Conservation (phyloP, 169 alveolate species). For the Eimeria brunetti region DNA sequence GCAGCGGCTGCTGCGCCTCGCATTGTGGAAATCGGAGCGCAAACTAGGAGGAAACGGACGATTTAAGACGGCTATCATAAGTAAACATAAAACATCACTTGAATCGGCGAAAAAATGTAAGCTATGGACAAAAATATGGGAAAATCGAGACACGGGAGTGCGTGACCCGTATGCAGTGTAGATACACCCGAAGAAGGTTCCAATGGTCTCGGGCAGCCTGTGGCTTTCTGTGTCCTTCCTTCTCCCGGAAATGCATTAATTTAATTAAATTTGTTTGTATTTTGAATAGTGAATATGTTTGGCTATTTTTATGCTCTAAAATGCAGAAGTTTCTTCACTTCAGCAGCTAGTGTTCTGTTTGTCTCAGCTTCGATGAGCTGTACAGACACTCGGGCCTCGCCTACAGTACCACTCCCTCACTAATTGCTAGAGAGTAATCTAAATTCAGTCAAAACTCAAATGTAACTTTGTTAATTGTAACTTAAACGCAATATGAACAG, state of each 20-base stretch:
- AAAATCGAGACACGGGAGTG: background rate
- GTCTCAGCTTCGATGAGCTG: background rate
- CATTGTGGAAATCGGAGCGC: background rate
- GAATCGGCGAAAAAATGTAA: background rate
- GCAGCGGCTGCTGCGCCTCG: background rate
- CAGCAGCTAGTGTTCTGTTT: background rate
- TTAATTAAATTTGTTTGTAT: background rate
- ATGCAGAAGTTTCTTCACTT: background rate
- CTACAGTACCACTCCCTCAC: background rate
- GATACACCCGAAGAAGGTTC: background rate
- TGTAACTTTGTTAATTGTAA: no score
- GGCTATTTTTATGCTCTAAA: background rate
- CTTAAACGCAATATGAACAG: no score
- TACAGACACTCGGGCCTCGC: conserved; percentile 1
- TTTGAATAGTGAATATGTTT: background rate
- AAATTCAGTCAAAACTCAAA: background rate
- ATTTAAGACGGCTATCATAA: background rate
- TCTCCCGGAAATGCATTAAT: background rate
- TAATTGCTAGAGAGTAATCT: background rate
- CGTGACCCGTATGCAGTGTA: background rate
- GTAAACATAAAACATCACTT: background rate
- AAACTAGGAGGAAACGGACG: background rate
- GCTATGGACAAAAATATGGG: background rate
- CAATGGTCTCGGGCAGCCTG: background rate
- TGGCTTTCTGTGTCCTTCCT: background rate